Percentiles rank a stretch among this genome's conserved stretches.
phyloP scores from a whole-genome alignment of 169 alveolate genomes.

The Perkinsus olseni region DNA sequence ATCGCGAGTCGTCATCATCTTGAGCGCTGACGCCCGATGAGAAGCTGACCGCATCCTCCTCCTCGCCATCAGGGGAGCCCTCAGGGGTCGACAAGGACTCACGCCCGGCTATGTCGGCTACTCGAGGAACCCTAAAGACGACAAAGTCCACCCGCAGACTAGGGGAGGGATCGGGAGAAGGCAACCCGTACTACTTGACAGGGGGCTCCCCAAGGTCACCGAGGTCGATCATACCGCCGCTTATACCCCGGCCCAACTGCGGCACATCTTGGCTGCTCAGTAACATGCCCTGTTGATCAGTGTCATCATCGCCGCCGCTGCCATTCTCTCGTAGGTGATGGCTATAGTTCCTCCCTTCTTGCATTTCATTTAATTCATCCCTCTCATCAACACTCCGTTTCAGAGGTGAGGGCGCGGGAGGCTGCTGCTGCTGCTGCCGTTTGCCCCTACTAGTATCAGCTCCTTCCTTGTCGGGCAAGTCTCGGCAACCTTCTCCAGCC shows the following conservation, averaged over 20 bases:
- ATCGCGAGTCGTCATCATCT: background rate
- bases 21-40: background rate
- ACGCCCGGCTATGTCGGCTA: background rate
- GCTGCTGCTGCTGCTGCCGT: too few relatives aligned
- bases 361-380: background rate
- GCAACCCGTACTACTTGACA: background rate
- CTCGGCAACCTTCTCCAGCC: background rate
- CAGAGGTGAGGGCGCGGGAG: background rate
- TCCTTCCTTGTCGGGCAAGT: background rate
- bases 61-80: background rate
- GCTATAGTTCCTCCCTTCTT: background rate
- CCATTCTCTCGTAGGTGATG: background rate
- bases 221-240: background rate
- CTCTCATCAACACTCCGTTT: background rate
- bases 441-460: too few relatives aligned
- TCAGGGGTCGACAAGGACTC: background rate
- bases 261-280: background rate
- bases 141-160: too few relatives aligned
- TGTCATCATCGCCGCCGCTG: background rate
- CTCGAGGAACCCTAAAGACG: background rate
- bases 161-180: too few relatives aligned
- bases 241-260: background rate
- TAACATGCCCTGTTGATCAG: background rate
- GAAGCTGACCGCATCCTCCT: background rate
- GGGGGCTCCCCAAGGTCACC: background rate